phyloP scores from a whole-genome alignment of 208 protist species.

The Tetramitus jugosus region DNA sequence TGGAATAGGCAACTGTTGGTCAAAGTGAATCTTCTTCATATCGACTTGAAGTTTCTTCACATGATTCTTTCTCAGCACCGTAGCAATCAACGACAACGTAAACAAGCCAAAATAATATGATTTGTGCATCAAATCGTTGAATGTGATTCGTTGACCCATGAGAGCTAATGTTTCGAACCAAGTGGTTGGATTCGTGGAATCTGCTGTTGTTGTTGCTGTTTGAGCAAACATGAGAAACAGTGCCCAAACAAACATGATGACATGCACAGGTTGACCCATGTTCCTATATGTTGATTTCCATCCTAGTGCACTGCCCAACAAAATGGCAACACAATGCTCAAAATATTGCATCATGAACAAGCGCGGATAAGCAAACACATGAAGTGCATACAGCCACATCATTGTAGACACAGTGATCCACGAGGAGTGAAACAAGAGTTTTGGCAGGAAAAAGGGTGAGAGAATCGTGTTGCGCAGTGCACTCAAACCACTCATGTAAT shows the following conservation, averaged over 20 bases:
- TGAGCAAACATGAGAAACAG: not conserved
- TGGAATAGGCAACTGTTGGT: not conserved
- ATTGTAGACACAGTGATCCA: not conserved
- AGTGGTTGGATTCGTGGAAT: not conserved
- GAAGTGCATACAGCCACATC: not conserved
- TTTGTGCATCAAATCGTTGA: not conserved
- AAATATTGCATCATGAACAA: not conserved
- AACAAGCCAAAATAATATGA: not conserved
- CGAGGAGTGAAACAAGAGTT: not conserved
- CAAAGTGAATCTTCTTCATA: not conserved
- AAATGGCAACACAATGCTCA: not conserved
- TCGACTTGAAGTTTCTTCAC: not conserved
- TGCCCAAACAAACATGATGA: not conserved
- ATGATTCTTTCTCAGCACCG: not conserved
- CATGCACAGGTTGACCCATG: not conserved
- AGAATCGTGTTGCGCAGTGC: no score
- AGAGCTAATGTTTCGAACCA: not conserved
- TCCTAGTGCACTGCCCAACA: not conserved
- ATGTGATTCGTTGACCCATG: no score
- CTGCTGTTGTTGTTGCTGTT: not conserved
- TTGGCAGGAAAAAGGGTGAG: no score
- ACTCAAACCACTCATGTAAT: no score
- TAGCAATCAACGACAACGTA: not conserved
- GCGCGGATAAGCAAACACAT: not conserved
- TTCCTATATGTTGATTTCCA: not conserved